These are phyloP conservation scores for Entophlyctis helioformis DNA, from an alignment of 192 early-diverging fungal species.

Conservation along the genomic window DNA sequence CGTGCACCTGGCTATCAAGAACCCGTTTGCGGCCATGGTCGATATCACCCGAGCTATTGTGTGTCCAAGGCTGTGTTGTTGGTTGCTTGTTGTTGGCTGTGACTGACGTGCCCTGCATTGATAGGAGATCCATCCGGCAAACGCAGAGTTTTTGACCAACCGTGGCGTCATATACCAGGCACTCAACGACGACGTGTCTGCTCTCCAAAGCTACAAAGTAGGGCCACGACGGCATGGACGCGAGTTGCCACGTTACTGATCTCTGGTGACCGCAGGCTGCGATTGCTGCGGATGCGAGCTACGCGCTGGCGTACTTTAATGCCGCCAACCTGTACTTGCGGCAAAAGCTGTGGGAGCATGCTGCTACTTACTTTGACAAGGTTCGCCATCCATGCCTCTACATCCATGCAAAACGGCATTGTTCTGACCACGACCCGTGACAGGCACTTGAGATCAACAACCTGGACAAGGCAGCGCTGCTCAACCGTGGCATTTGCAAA, in stretches of 20 bases:
- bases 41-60: slow-evolving; percentile 41
- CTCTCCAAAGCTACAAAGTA: slow-evolving; percentile 41
- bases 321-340: slow-evolving; percentile 36
- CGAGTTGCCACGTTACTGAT: no score
- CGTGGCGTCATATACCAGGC: slow-evolving; percentile 34
- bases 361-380: neutral
- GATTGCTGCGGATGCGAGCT: slow-evolving; percentile 16
- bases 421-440: neutral
- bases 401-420: neutral
- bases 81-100: neutral
- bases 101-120: neutral
- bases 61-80: neutral
- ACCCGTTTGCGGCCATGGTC: slow-evolving; percentile 35
- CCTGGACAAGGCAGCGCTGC: slow-evolving; percentile 11
- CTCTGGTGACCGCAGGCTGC: no score
- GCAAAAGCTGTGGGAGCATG: slow-evolving; percentile 32
- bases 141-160: slow-evolving; percentile 37
- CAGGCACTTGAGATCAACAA: slow-evolving; percentile 22
- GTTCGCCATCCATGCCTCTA: no score
- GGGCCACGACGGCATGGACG: no score
- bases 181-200: slow-evolving; percentile 29
- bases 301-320: slow-evolving; percentile 36
- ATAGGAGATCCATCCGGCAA: slow-evolving; percentile 26
- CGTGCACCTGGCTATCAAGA: slow-evolving; percentile 23
- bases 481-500: slow-evolving; percentile 38